A percentile compares a stretch with the other conserved stretches of the same genome.
Evolutionary conservation across 768 basidiomycete genomes (phyloP).

Genomic region (Pisolithus marmoratus): DNA sequence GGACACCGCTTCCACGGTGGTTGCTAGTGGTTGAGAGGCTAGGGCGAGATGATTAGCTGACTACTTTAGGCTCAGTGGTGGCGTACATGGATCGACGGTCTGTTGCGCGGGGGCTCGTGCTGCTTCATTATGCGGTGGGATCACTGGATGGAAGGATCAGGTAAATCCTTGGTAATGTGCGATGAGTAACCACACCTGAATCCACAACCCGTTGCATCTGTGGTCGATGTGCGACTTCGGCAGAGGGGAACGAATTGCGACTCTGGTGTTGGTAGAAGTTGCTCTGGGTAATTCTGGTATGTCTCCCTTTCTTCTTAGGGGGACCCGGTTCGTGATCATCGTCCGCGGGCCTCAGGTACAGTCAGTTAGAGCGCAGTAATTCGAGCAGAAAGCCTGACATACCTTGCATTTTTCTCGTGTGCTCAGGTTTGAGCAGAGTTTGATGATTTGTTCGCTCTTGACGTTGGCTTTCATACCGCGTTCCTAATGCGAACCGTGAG

Average conservation of each 20-base stretch:
- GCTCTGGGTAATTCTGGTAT: neutral
- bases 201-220: neutral
- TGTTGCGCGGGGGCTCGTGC: neutral
- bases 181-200: neutral
- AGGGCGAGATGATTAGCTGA: neutral
- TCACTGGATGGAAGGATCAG: neutral
- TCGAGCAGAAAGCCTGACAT: neutral
- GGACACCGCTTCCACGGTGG: neutral
- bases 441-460: conserved; percentile 24
- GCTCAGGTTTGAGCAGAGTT: conserved; percentile 10
- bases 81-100: neutral
- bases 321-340: conserved; percentile 6
- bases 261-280: neutral
- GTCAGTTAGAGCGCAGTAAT: neutral
- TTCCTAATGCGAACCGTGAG: conserved; percentile 8
- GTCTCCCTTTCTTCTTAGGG: conserved; percentile 12
- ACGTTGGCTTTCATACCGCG: conserved; percentile 19
- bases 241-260: neutral
- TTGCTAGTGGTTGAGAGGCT: conserved; percentile 2
- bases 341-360: conserved; percentile 4
- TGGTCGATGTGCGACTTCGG: neutral
- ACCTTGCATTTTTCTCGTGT: conserved; percentile 8
- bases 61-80: neutral
- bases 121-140: neutral
- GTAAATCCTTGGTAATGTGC: no score